phyloP scores from a whole-genome alignment of 345 rosid species.

The Luvunga scandens region DNA sequence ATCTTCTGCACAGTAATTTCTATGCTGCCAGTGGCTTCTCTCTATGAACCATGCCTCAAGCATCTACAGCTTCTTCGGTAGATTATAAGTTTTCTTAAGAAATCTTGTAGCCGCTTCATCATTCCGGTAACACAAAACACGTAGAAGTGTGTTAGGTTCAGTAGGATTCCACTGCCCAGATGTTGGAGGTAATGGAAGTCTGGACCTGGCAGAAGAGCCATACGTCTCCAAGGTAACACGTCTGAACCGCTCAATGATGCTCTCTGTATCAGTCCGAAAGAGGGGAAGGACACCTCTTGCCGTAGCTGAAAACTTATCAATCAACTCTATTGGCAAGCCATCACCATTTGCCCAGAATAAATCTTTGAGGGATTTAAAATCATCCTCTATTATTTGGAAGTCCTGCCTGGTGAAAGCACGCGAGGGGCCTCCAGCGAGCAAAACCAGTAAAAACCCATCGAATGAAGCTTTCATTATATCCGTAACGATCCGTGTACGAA shows the following conservation, averaged over 20 bases:
- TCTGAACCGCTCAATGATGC: conserved; percentile 77
- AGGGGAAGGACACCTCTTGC: conserved; percentile 76
- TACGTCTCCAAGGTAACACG: conserved; percentile 68
- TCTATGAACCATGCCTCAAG: conserved; percentile 4
- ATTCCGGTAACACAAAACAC: conserved; percentile 81
- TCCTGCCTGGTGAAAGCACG: conserved; percentile 79
- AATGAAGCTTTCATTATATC: conserved; percentile 88
- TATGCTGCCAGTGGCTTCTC: conserved; percentile 14
- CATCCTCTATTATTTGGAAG: conserved; percentile 77
- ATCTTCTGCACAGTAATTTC: background rate
- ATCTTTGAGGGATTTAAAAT: conserved; percentile 83
- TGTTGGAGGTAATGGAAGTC: conserved; percentile 87
- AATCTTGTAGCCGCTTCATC: conserved; percentile 81
- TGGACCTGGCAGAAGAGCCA: conserved; percentile 75
- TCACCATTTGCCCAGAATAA: conserved; percentile 95
- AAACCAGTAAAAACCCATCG: conserved; percentile 85
- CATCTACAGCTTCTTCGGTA: conserved; percentile 67
- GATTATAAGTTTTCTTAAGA: conserved; percentile 82
- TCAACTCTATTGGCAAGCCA: conserved; percentile 75
- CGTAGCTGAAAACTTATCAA: conserved; percentile 66
- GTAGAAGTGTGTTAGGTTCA: conserved; percentile 84
- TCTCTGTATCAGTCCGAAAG: conserved; percentile 73
- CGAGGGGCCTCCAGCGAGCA: conserved; percentile 94
- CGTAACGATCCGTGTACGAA: conserved; percentile 70
- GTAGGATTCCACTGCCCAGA: conserved; percentile 89